These are phyloP conservation scores for Cyathus striatus DNA, from an alignment of 768 basidiomycete species.

Conservation along the genomic window DNA sequence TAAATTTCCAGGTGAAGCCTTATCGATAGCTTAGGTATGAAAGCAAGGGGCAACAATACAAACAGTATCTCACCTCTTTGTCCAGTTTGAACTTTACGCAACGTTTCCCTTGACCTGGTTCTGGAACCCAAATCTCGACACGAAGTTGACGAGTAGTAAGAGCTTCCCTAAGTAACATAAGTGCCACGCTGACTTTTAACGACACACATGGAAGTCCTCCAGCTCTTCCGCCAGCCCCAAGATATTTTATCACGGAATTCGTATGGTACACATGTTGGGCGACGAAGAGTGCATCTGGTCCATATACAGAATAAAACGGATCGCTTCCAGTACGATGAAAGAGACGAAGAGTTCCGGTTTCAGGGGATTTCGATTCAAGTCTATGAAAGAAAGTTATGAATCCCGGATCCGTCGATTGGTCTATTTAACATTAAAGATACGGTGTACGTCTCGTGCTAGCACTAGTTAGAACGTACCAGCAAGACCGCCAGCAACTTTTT, in stretches of 20 bases:
- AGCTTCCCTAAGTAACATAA: slow-evolving; percentile 81
- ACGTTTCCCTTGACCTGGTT: slow-evolving; percentile 71
- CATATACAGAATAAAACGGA: slow-evolving; percentile 87
- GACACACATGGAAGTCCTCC: slow-evolving; percentile 73
- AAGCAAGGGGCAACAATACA: background rate
- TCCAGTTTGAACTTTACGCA: slow-evolving; percentile 69
- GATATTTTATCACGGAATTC: slow-evolving; percentile 87
- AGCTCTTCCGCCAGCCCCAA: slow-evolving; percentile 59
- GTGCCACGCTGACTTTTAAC: slow-evolving; percentile 72
- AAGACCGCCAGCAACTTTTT: slow-evolving; percentile 38
- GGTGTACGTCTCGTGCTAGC: background rate
- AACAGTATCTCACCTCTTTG: slow-evolving; percentile 57
- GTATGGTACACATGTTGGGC: slow-evolving; percentile 83
- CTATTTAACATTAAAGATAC: slow-evolving; percentile 19
- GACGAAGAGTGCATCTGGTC: slow-evolving; percentile 82
- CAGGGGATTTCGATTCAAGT: slow-evolving; percentile 63
- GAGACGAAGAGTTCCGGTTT: slow-evolving; percentile 79
- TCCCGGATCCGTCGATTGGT: slow-evolving; percentile 68
- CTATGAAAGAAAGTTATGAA: slow-evolving; percentile 69
- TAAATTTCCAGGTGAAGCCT: slow-evolving; percentile 63
- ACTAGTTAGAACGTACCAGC: slow-evolving; percentile 7
- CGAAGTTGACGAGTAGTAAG: slow-evolving; percentile 86
- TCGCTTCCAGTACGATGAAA: slow-evolving; percentile 62
- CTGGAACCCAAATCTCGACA: slow-evolving; percentile 86
- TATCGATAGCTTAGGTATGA: background rate